Base-by-base conservation (phyloP, 768 basidiomycete genomes). In the Termitomyces eurrhizus region DNA sequence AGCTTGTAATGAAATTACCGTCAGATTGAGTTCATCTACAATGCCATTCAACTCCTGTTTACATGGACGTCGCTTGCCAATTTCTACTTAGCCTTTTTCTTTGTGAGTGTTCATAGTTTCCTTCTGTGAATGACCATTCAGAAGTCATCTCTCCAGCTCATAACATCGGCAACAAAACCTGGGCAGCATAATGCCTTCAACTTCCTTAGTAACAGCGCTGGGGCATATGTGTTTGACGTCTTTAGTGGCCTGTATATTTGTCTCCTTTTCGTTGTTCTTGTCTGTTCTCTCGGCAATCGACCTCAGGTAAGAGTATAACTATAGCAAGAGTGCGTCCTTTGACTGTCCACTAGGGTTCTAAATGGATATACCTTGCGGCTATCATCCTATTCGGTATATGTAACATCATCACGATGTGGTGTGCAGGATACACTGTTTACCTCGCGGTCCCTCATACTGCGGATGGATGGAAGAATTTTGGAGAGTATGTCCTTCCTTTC, bases 51-150 rank as follows among this genome's bases (percentile, higher is more conserved):
- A 66, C 86, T 98, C 26, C 45, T 97, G 57, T 97, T 98, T 74
- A 90, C 94, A 14, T 98, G 95, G 95, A 95, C 94, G 9, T 85
- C 89, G 16, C 77, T 96, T 48, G 95, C 92, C 36, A 96, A 95
- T 72, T 97, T 94, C 76, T 97, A 93, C 72, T 80, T 96, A 55
- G 91, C 93, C 45, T 95, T 95, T 79, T 95, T 91, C 83, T 95
- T 95, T 74, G 90, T 92, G 66, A 75, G 90, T 41, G 26, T n/a
- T 32, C 7, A 11, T 53, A 3, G 12, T 61, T 12, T n/a, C 66
- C 46, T 49, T 52, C 67, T 11, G 68, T 41, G 21, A 48, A 58
- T 16, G 4, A 13, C 29, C 3, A 37, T 21, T 12, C 12, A 26
- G n/a, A 56, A 4, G 32, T 60, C 66, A 66, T n/a, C 57, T 16